phyloP scores from a whole-genome alignment of 441 rosid genomes.

The Eruca vesicaria region DNA sequence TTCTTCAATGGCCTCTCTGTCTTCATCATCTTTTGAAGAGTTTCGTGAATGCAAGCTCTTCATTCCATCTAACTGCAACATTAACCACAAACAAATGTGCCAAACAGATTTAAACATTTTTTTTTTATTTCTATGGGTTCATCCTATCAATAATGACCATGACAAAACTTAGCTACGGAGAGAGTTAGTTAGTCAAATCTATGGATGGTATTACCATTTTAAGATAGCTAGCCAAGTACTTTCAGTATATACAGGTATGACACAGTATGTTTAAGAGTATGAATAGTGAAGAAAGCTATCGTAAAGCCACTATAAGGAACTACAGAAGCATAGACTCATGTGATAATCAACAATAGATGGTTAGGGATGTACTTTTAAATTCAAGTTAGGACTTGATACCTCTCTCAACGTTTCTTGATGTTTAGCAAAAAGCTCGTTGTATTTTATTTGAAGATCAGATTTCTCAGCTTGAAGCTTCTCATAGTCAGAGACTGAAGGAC shows the following conservation, averaged over 20 bases:
- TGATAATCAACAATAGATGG: neutral
- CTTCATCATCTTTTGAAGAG: slow-evolving; percentile 25
- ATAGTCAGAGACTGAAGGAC: slow-evolving; percentile 68
- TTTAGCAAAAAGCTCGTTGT: slow-evolving; percentile 62
- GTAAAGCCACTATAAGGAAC: neutral
- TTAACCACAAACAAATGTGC: neutral
- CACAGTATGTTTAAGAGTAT: neutral
- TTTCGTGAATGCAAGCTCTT: slow-evolving; percentile 31
- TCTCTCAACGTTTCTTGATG: slow-evolving; percentile 72
- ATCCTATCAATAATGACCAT: no score
- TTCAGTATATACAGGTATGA: neutral
- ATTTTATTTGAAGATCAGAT: slow-evolving; percentile 63
- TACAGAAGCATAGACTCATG: neutral
- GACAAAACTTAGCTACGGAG: neutral
- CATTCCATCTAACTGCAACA: slow-evolving; percentile 27
- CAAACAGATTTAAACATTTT: neutral
- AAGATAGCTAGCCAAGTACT: neutral
- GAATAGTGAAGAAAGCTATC: neutral
- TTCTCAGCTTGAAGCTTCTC: slow-evolving; percentile 83
- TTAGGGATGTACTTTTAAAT: neutral
- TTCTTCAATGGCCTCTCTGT: slow-evolving; percentile 4
- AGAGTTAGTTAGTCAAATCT: neutral
- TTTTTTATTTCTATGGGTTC: neutral
- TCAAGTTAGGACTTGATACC: slow-evolving; percentile 33
- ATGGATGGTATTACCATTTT: no score